Evolutionary conservation across 2,329 filamentous ascomycete species (phyloP).

Genomic region (Clonostachys rosea): DNA sequence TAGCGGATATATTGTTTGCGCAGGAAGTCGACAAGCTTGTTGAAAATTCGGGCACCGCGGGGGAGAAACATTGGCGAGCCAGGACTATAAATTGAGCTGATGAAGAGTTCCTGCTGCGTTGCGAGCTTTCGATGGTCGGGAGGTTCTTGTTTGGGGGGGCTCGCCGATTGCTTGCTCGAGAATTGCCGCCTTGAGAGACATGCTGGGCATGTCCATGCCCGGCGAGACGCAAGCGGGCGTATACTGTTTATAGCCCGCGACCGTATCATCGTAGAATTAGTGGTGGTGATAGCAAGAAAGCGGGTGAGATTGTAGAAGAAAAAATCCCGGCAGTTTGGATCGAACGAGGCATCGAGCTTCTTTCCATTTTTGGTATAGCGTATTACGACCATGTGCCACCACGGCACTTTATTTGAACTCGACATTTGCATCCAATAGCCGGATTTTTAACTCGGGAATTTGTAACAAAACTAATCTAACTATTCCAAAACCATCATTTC

Average conservation of each 20-base stretch:
- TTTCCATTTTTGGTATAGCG: constrained; percentile 15
- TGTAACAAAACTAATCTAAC: no score
- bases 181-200: constrained; percentile 8
- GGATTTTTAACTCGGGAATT: no score
- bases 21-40: constrained; percentile 76
- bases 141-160: constrained; percentile 13
- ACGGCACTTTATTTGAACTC: no score
- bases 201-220: constrained; percentile 22
- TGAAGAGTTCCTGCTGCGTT: constrained; percentile 70
- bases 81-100: constrained; percentile 73
- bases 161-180: background rate
- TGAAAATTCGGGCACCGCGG: constrained; percentile 77
- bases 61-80: constrained; percentile 83
- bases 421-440: no score
- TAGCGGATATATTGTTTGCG: constrained; percentile 80
- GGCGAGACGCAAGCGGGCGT: constrained; percentile 8
- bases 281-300: background rate
- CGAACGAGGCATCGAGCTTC: constrained; percentile 7
- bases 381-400: background rate
- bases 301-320: constrained; percentile 6
- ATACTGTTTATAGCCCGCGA: constrained; percentile 11
- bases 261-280: constrained; percentile 18
- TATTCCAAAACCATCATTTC: no score
- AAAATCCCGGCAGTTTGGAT: background rate
- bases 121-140: constrained; percentile 58